phyloP scores from a whole-genome alignment of 2,329 filamentous ascomycete species.

The Ceratocystis harringtonii region DNA sequence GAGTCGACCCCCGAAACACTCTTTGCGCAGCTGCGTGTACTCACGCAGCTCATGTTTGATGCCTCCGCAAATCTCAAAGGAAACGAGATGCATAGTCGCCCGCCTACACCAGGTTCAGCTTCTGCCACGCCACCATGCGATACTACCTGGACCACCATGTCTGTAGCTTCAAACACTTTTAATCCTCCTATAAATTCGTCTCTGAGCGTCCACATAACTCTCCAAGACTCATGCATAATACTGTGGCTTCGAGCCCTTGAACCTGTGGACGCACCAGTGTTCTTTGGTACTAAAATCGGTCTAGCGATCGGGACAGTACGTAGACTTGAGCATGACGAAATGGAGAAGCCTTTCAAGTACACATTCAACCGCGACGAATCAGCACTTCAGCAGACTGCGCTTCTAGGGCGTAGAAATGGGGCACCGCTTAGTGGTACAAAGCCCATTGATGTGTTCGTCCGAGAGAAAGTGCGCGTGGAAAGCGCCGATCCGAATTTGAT shows the following conservation, averaged over 20 bases:
- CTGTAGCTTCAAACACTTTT: slow-evolving; percentile 32
- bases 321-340: slow-evolving; percentile 62
- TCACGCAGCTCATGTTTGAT: slow-evolving; percentile 39
- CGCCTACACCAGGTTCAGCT: slow-evolving; percentile 24
- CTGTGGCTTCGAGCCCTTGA: slow-evolving; percentile 57
- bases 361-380: slow-evolving; percentile 22
- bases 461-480: slow-evolving; percentile 79
- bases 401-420: slow-evolving; percentile 8
- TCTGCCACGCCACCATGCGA: slow-evolving; percentile 23
- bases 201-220: slow-evolving; percentile 58
- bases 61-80: slow-evolving; percentile 42
- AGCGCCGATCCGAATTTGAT: slow-evolving; percentile 78
- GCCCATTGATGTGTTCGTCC: slow-evolving; percentile 56
- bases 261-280: slow-evolving; percentile 45
- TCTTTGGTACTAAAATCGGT: slow-evolving; percentile 51
- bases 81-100: slow-evolving; percentile 19
- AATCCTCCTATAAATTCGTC: slow-evolving; percentile 35
- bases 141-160: slow-evolving; percentile 31
- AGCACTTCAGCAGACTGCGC: background rate
- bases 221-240: slow-evolving; percentile 56
- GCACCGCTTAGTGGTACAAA: slow-evolving; percentile 19
- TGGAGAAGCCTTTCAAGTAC: slow-evolving; percentile 59
- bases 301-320: slow-evolving; percentile 51
- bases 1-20: slow-evolving; percentile 40
- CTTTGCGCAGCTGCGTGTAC: slow-evolving; percentile 39